Conservation (phyloP, 352 stramenopile species). For the Globisporangium spiculum region DNA sequence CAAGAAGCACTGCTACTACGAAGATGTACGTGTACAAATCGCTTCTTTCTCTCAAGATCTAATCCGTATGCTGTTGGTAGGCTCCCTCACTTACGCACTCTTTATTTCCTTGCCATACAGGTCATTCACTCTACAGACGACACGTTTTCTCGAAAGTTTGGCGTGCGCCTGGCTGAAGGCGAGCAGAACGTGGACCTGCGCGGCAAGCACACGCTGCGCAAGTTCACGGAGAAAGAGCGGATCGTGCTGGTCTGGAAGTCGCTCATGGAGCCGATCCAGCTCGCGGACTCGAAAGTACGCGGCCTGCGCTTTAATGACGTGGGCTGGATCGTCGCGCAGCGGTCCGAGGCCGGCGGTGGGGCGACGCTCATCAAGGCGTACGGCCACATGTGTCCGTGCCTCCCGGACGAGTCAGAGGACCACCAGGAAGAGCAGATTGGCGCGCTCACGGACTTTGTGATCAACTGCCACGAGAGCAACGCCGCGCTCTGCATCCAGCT, state of each 20-base stretch:
- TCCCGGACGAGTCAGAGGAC: slow-evolving; percentile 14
- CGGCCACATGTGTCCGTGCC: slow-evolving; percentile 9
- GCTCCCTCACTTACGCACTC: background rate
- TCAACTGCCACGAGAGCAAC: slow-evolving; percentile 32
- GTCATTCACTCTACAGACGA: slow-evolving; percentile 1
- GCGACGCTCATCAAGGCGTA: slow-evolving; percentile 14
- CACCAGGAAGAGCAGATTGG: slow-evolving; percentile 36
- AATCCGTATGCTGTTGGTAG: background rate
- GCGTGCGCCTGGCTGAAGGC: slow-evolving; percentile 6
- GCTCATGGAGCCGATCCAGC: slow-evolving; percentile 34
- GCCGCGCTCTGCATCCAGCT: slow-evolving; percentile 26
- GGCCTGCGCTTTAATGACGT: slow-evolving; percentile 33
- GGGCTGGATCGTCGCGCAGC: slow-evolving; percentile 25
- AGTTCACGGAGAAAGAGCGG: slow-evolving; percentile 26
- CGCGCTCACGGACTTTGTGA: slow-evolving; percentile 36
- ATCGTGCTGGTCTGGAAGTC: slow-evolving; percentile 49
- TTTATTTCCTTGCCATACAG: background rate
- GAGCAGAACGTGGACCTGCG: slow-evolving; percentile 32
- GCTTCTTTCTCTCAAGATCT: background rate
- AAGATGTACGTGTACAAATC: slow-evolving; percentile 11
- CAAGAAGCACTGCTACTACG: slow-evolving; percentile 20
- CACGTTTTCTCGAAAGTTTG: slow-evolving; percentile 8
- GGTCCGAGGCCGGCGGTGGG: background rate
- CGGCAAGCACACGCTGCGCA: slow-evolving; percentile 42
- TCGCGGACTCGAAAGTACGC: slow-evolving; percentile 29